Evolutionary conservation across 306 rosid species (phyloP), one percentile per base, ranked within the genome.

Genomic region (Lupinus albus): DNA sequence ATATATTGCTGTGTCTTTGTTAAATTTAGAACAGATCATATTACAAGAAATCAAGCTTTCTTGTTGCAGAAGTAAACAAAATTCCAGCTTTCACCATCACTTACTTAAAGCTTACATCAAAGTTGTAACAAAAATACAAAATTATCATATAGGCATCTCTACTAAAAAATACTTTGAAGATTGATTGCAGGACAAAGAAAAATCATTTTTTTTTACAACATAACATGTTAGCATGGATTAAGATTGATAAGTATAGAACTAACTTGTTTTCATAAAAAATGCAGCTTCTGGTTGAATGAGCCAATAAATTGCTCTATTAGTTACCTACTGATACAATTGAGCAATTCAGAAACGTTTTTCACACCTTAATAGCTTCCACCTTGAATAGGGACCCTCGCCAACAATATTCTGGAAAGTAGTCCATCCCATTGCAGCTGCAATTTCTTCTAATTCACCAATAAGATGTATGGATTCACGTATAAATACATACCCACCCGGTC

Each of bases 301-400:
- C 21, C 62, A 61, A 12, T 21, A 57, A n/a, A 71, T 39, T 59
- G 33, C 64, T 75, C 7, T 63, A 33, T 17, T 12, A 6, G 49
- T 72, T 61, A 32, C 47, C 69, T 61, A 32, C 47, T 61, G 38
- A 30, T 53, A 42, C 77, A 16, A 67, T 33, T 51, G 28, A 63
- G 75, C 55, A 25, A 30, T 61, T 86, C 72, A 83, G 73, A 89
- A 76, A 35, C 80, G 79, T 79, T 92, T 92, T 48, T 89, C 96
- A 11, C 84, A 59, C 13, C 87, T 77, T 60, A 93, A 77, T 79
- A 93, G 77, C 87, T 80, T 93, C 89, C 81, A 77, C 55, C 96
- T 90, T 61, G 96, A 84, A 59, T 83, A 84, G 10, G 98, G 97
- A 44, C 97, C 98, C 79, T 93, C 98, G n/a, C 88, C 81, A 2